Evolutionary conservation across 495 filamentous ascomycete species (phyloP), one percentile per base, ranked within the genome.

Genomic region (Xylaria longipes): DNA sequence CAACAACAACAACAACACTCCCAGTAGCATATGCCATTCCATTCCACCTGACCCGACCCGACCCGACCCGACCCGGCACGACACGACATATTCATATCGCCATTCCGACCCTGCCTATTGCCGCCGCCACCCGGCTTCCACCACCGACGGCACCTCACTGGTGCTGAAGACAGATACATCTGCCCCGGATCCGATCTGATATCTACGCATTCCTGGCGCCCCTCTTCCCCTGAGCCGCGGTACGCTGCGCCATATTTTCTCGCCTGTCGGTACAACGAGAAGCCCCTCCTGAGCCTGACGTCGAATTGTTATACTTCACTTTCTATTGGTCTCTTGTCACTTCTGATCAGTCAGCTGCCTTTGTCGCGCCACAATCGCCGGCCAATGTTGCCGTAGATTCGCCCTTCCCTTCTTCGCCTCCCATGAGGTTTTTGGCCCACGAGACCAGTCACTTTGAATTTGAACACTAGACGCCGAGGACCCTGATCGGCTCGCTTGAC

Each of bases 371-470:
- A 56, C 11, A 67, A 35, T 27, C 48, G 48, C 31, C 25, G 15
- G 46, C 63, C 17, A 50, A 35, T 67, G 46, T 35, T 20, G 48
- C 48, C 29, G 65, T 39, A 41, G 35, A 56, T 41, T 29, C 9
- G 3, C 3, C 31, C 43, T 27, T 37, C 11, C 9, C 68, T 25
- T 33, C 25, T 33, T 9, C 35, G 45, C 45, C 68, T 60, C 62
- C 50, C 31, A 64, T 57, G 68, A 63, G 33, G 45, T 45, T 64
- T 56, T 56, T 70, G 68, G 57, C 31, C 57, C 31, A 60, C 31
- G 68, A 64, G 41, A 63, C 48, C 39, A 45, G 66, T 48, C 17
- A 45, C 62, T 54, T 43, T 14, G 25, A 64, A 29, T 31, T 41
- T 43, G 60, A 22, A 56, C 22, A 54, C 17, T 25, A 43, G 33